Evolutionary conservation across 2,329 filamentous ascomycete species (phyloP), one percentile per base, ranked within the genome.

Genomic region (Stagonosporopsis rhizophila): DNA sequence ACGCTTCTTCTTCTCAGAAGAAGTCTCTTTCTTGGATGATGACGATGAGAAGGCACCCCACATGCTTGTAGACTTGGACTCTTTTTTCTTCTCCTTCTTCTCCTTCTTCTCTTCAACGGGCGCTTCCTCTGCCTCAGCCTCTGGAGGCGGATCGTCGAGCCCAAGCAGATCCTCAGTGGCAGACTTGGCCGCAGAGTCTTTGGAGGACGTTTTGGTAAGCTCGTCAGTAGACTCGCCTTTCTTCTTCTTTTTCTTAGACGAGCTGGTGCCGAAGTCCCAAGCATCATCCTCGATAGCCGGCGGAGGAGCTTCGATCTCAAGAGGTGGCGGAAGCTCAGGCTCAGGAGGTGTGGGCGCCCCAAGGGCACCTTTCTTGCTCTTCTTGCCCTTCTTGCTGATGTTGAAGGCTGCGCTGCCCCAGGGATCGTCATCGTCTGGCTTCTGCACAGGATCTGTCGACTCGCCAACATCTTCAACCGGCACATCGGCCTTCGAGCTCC

Each of bases 351-450:
- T 78, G 61, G 81, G 75, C 32, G 79, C 77, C 56, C 77, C 77
- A 40, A 83, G 74, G 54, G 84, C 80, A 14, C 78, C 75, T 65
- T 84, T 85, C 66, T 81, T 83, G 39, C 76, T 74, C 70, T 85
- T 85, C 74, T 85, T 85, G 42, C 77, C 69, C 59, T 85, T 85
- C 66, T 85, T 85, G 11, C 79, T 77, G 22, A 77, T 74, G 45
- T 73, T 75, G 56, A 77, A 75, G 11, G 64, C 61, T 39, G 69
- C 70, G 44, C 74, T 75, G 17, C 71, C 72, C 69, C 69, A 76
- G 7, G 73, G 74, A 52, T 75, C 72, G 7, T 76, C 74, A n/a
- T 75, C 73, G 42, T 81, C 79, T 19, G 79, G 78, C 49, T 79
- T 73, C 44, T 80, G 73, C 22, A 79, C 68, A n/a, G 77, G 74